Percentiles rank a stretch among this genome's conserved stretches.
phyloP scores from a whole-genome alignment of 2,329 filamentous ascomycete genomes.

The Neofusicoccum laricinum region DNA sequence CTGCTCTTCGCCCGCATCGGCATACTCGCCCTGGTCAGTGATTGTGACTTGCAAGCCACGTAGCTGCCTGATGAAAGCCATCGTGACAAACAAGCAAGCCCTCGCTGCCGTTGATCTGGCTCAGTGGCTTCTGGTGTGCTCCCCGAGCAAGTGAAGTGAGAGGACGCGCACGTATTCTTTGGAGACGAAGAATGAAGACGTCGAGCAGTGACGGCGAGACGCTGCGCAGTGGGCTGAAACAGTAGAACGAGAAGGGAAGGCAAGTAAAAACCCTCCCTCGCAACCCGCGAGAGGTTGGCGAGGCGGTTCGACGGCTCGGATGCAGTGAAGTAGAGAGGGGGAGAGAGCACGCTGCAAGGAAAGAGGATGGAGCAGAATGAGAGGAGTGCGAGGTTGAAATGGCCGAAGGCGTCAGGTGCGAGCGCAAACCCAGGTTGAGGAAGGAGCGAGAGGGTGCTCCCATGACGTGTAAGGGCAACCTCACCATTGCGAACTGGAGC shows the following conservation, averaged over 20 bases:
- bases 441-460: too few species aligned
- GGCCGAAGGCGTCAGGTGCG: too few species aligned
- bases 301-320: neutral
- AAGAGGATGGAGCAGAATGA: neutral
- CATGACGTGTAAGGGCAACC: too few species aligned
- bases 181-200: too few species aligned
- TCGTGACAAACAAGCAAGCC: neutral
- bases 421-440: too few species aligned
- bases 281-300: neutral
- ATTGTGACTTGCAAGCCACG: neutral
- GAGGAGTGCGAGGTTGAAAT: too few species aligned
- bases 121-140: neutral
- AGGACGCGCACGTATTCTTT: constrained; percentile 7
- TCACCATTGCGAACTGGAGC: too few species aligned
- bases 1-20: constrained; percentile 19
- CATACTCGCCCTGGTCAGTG: constrained; percentile 23
- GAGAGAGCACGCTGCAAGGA: too few species aligned
- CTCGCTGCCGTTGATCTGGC: neutral
- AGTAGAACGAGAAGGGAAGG: neutral
- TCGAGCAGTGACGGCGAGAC: too few species aligned
- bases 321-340: neutral
- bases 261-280: neutral
- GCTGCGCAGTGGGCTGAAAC: too few species aligned
- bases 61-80: neutral
- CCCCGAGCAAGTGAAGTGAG: constrained; percentile 21